Evolutionary conservation across 2,329 filamentous ascomycete genomes (phyloP), one percentile per base, ranked within the genome.

Genomic region (Neophaeococcomyces mojaviensis): DNA sequence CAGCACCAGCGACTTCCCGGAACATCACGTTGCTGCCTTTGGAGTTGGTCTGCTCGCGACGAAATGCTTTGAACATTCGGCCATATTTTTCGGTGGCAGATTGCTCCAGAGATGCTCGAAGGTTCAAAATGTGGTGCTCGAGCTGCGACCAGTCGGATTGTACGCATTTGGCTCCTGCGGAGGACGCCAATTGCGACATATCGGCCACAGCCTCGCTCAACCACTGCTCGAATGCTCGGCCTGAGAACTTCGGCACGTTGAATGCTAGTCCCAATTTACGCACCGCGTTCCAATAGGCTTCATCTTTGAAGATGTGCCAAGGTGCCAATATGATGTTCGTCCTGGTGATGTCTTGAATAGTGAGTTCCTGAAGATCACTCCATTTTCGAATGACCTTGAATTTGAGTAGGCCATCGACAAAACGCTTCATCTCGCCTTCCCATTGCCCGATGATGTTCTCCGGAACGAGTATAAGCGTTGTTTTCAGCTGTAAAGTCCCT

Each of bases 401-500:
- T 62, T 35, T 64, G 54, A 70, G 71, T n/a, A 33, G 13, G 7
- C 22, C n/a, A 42, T 5, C 26, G 15, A 61, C 66, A 2, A 77
- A 58, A 55, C 75, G 79, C 41, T 74, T 74, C 2, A 54, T 39
- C 50, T 84, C 80, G 0, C 60, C 56, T 7, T 58, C 55, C 81
- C 81, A 85, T 56, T 84, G 81, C 4, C 65, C 55, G 1, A 73
- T 61, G 4, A 85, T 64, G 39, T 76, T 72, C 0, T 59, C 49
- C 0, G 80, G 80, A 5, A 77, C 74, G 1, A 84, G 58, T 22
- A 84, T 72, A 2, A 84, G 58, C 0, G 79, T 84, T 3, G 78
- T 80, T 13, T 74, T 69, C 1, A 72, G 61, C 0, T 42, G 2
- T 43, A 39, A 18, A 46, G 8, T 28, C 39, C 4, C 41, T 39